These are phyloP conservation scores for Paecilomyces sp. DNA, from an alignment of 2,329 filamentous ascomycete species.

Conservation along the genomic window DNA sequence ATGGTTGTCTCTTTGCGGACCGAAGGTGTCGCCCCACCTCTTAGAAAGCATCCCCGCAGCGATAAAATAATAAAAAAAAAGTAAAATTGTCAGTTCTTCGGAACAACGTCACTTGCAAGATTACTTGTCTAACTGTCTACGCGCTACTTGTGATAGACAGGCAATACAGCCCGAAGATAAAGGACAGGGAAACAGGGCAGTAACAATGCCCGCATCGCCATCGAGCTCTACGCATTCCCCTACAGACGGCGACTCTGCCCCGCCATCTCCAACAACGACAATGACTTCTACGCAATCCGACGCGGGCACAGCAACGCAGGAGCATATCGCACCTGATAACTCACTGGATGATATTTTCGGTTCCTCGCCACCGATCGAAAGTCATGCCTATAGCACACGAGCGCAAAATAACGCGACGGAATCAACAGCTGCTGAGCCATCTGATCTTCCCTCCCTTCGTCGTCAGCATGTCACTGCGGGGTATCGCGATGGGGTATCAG, in stretches of 20 bases:
- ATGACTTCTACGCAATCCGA: conserved; percentile 10
- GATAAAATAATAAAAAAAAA: too few relatives aligned
- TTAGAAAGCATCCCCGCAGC: too few relatives aligned
- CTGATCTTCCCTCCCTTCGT: conserved; percentile 69
- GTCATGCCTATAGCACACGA: neutral
- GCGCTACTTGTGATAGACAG: too few relatives aligned
- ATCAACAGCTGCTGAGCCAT: conserved; percentile 33
- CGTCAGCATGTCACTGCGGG: conserved; percentile 74
- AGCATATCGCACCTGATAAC: conserved; percentile 12
- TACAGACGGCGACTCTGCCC: neutral
- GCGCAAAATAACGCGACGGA: neutral
- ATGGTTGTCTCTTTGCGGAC: too few relatives aligned
- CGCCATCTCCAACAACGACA: conserved; percentile 2
- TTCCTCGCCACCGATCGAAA: conserved; percentile 25
- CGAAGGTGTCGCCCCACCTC: too few relatives aligned
- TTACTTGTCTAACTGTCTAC: too few relatives aligned
- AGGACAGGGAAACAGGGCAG: too few relatives aligned
- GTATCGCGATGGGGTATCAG: conserved; percentile 79
- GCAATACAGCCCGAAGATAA: too few relatives aligned
- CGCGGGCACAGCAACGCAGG: neutral
- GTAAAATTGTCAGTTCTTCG: too few relatives aligned
- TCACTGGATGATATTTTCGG: conserved; percentile 37
- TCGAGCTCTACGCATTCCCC: conserved; percentile 5
- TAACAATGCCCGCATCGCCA: conserved; percentile 4
- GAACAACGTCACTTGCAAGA: too few relatives aligned